These are phyloP conservation scores for Aspergillus tanneri DNA, from an alignment of 2,329 filamentous ascomycete genomes.

Conservation along the genomic window DNA sequence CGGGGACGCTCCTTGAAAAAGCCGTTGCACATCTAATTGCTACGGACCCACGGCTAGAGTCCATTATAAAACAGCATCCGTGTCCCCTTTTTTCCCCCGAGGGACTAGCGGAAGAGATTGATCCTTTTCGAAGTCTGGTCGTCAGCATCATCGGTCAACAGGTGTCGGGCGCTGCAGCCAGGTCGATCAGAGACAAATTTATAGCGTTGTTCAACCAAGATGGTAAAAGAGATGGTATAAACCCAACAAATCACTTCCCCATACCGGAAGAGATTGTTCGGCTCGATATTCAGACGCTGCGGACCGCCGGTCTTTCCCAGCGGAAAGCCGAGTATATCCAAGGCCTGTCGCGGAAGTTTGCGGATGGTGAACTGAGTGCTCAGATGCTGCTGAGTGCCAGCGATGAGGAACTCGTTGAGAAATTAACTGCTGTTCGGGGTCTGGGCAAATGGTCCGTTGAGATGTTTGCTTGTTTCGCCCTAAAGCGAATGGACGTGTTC, in stretches of 20 bases:
- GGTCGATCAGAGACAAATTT: constrained; percentile 84
- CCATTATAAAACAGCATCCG: constrained; percentile 69
- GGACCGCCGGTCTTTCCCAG: constrained; percentile 84
- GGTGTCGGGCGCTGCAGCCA: constrained; percentile 88
- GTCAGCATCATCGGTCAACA: constrained; percentile 95
- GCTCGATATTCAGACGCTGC: constrained; percentile 64
- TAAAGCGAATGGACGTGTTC: constrained; percentile 94
- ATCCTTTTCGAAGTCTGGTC: constrained; percentile 80
- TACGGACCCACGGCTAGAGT: constrained; percentile 69
- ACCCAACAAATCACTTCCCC: constrained; percentile 58
- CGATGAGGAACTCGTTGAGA: constrained; percentile 82
- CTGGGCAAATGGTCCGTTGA: constrained; percentile 89
- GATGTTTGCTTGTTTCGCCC: constrained; percentile 96
- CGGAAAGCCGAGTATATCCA: constrained; percentile 94
- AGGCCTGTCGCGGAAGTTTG: constrained; percentile 81
- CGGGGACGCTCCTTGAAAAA: constrained; percentile 69
- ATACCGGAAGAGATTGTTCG: constrained; percentile 69
- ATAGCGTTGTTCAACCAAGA: constrained; percentile 64
- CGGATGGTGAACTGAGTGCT: constrained; percentile 69
- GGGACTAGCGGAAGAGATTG: constrained; percentile 78
- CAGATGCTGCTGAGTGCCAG: constrained; percentile 72
- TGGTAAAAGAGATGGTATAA: constrained; percentile 14
- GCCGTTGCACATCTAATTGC: constrained; percentile 72
- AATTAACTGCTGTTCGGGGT: constrained; percentile 80
- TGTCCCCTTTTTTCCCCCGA: constrained; percentile 79